A percentile compares a stretch with the other conserved stretches of the same genome.
These are phyloP conservation scores for Acanthamoeba culbertsoni DNA, from an alignment of 208 protist genomes.

Conservation along the genomic window DNA sequence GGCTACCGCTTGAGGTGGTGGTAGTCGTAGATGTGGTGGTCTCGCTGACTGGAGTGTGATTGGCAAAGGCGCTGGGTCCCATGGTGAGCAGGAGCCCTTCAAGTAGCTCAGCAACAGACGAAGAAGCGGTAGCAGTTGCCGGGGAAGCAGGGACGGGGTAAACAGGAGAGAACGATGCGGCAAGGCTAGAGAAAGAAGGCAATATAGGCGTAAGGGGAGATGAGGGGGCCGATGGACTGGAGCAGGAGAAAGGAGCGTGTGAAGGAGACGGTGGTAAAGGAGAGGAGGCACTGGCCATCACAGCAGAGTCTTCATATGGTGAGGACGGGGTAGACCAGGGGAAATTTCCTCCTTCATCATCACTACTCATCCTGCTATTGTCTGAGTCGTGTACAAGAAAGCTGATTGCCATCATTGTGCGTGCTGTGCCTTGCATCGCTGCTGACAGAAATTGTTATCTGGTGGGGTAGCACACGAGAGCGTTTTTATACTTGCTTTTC, in stretches of 20 bases:
- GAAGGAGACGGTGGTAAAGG: neutral
- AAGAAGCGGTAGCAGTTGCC: neutral
- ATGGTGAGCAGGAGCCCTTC: neutral
- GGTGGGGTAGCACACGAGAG: no score
- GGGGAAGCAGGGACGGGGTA: neutral
- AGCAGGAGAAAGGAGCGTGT: no score
- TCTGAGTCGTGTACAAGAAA: neutral
- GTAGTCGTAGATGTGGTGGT: neutral
- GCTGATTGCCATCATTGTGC: neutral
- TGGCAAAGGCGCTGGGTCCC: neutral
- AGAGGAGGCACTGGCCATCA: neutral
- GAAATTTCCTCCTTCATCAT: neutral
- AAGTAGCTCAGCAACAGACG: neutral
- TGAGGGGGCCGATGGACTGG: neutral
- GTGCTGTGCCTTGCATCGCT: no score
- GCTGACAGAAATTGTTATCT: no score
- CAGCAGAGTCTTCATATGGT: neutral
- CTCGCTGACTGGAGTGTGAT: neutral
- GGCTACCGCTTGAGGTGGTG: neutral
- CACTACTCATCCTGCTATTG: neutral
- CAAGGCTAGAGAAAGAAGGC: neutral
- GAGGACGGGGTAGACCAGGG: neutral
- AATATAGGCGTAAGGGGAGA: no score
- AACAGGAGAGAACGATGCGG: neutral
- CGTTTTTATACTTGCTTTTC: no score